Evolutionary conservation across 768 basidiomycete genomes (phyloP).

Genomic region (Phaeotremella skinneri): DNA sequence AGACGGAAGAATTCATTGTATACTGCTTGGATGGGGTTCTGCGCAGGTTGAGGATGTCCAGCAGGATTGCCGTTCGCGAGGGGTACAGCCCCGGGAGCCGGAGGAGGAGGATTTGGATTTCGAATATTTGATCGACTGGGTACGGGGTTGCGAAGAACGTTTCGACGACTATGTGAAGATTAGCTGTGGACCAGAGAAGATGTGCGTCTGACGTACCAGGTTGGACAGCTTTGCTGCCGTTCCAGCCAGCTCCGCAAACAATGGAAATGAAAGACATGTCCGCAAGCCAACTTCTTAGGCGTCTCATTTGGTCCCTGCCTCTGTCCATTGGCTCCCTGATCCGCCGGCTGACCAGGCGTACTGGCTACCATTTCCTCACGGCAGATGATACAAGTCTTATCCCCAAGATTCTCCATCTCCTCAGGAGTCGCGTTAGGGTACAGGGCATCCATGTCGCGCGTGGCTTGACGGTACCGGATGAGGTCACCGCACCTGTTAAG

Average conservation of each 20-base stretch:
- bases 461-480: slow-evolving; percentile 87
- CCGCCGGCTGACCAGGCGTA: slow-evolving; percentile 35
- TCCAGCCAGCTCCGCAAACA: slow-evolving; percentile 97
- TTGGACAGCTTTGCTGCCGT: slow-evolving; percentile 97
- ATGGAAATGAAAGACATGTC: slow-evolving; percentile 97
- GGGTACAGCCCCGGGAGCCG: slow-evolving; percentile 45
- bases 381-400: slow-evolving; percentile 95
- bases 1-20: slow-evolving; percentile 38
- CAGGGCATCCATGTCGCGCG: slow-evolving; percentile 90
- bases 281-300: slow-evolving; percentile 93
- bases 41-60: slow-evolving; percentile 40
- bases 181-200: not conserved
- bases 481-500: slow-evolving; percentile 80
- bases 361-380: slow-evolving; percentile 80
- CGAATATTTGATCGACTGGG: not conserved
- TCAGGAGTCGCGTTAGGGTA: slow-evolving; percentile 89
- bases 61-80: slow-evolving; percentile 17
- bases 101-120: slow-evolving; percentile 38
- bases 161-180: slow-evolving; percentile 32
- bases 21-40: slow-evolving; percentile 28
- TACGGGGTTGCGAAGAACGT: slow-evolving; percentile 31
- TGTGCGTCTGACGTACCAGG: slow-evolving; percentile 65
- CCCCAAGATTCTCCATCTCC: slow-evolving; percentile 75
- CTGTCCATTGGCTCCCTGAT: slow-evolving; percentile 8
- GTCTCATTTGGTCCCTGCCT: slow-evolving; percentile 77